phyloP scores from a whole-genome alignment of 2,329 filamentous ascomycete genomes.

The Aspergillus arachidicola region DNA sequence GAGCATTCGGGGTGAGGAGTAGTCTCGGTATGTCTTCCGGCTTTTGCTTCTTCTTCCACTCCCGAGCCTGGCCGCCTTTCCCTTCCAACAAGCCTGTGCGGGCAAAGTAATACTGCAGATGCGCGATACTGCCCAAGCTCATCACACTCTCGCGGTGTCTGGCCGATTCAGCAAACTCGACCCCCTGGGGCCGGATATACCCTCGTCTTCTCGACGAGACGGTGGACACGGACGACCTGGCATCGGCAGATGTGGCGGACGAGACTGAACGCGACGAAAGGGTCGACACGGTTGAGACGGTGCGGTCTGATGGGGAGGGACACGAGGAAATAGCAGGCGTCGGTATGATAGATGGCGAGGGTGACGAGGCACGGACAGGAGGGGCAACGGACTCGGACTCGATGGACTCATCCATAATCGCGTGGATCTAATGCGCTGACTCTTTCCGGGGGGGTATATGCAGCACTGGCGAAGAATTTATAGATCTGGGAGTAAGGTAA shows the following conservation, averaged over 20 bases:
- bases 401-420: slow-evolving; percentile 32
- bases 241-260: slow-evolving; percentile 46
- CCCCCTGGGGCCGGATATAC: slow-evolving; percentile 84
- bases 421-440: slow-evolving; percentile 13
- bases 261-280: slow-evolving; percentile 49
- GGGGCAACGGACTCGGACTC: slow-evolving; percentile 24
- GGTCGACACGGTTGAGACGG: slow-evolving; percentile 51
- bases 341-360: slow-evolving; percentile 44
- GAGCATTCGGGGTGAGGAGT: slow-evolving; percentile 42
- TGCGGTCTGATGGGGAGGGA: slow-evolving; percentile 44
- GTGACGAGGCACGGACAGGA: slow-evolving; percentile 39
- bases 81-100: slow-evolving; percentile 90
- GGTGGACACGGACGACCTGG: slow-evolving; percentile 43
- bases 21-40: slow-evolving; percentile 44
- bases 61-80: slow-evolving; percentile 83
- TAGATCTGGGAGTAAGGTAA: slow-evolving; percentile 9
- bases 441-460: slow-evolving; percentile 4
- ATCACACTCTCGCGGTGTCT: slow-evolving; percentile 91
- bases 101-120: slow-evolving; percentile 98
- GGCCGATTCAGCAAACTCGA: slow-evolving; percentile 87
- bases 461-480: slow-evolving; percentile 8
- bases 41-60: slow-evolving; percentile 59
- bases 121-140: slow-evolving; percentile 93
- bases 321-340: slow-evolving; percentile 49
- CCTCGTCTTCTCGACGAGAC: slow-evolving; percentile 65